Conservation (phyloP, 1,284 basidiomycete species). For the Pholiota adiposa region DNA sequence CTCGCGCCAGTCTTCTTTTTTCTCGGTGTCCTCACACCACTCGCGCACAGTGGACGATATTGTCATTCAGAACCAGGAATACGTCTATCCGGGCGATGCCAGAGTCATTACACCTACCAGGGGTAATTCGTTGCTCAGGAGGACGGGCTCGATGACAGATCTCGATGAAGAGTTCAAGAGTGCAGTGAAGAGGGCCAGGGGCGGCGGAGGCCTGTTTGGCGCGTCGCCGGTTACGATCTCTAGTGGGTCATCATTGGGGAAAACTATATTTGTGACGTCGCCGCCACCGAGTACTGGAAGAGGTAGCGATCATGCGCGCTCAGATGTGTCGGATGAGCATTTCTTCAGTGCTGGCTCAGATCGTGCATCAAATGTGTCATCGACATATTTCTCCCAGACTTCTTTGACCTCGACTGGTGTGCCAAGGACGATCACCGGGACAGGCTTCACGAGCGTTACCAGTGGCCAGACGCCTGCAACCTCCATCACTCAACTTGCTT, state of each 20-base stretch:
- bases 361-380: slow-evolving; percentile 34
- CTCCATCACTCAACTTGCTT: slow-evolving; percentile 28
- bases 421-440: slow-evolving; percentile 34
- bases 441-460: slow-evolving; percentile 16
- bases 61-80: slow-evolving; percentile 62
- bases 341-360: slow-evolving; percentile 56
- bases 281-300: slow-evolving; percentile 55
- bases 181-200: slow-evolving; percentile 36
- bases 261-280: slow-evolving; percentile 62
- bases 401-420: slow-evolving; percentile 40
- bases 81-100: slow-evolving; percentile 69
- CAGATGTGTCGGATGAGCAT: slow-evolving; percentile 50
- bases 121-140: slow-evolving; percentile 47
- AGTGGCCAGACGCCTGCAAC: slow-evolving; percentile 4
- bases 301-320: slow-evolving; percentile 47
- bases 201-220: slow-evolving; percentile 33
- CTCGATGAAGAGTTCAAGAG: slow-evolving; percentile 68
- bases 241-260: slow-evolving; percentile 55
- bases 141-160: slow-evolving; percentile 78
- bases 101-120: slow-evolving; percentile 70
- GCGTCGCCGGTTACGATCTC: slow-evolving; percentile 57
- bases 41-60: slow-evolving; percentile 71
- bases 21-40: slow-evolving; percentile 52
- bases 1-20: slow-evolving; percentile 48
- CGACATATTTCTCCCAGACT: slow-evolving; percentile 38